These are phyloP conservation scores for Cyclostephanos invisitatus DNA, from an alignment of 108 stramenopile species.

Conservation along the genomic window DNA sequence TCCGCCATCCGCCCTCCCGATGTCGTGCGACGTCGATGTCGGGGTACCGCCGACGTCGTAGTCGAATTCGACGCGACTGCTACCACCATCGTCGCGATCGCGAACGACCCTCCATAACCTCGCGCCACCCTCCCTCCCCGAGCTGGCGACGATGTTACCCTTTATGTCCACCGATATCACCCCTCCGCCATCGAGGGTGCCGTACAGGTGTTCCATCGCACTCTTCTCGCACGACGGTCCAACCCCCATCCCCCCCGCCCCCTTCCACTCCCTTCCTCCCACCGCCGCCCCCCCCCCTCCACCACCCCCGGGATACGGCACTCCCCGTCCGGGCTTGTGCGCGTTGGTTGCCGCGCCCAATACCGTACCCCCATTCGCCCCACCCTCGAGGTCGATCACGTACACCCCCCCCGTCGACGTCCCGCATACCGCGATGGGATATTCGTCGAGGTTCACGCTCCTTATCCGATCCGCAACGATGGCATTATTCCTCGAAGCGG, in stretches of 20 bases:
- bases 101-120: conserved; percentile 40
- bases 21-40: neutral
- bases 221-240: conserved; percentile 11
- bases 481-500: no score
- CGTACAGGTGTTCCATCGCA: conserved; percentile 47
- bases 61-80: no score
- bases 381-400: conserved; percentile 56
- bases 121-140: conserved; percentile 65
- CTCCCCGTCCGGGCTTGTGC: no score
- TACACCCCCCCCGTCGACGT: conserved; percentile 59
- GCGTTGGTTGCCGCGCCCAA: no score
- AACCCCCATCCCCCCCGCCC: conserved; percentile 2
- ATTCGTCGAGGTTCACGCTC: conserved; percentile 60
- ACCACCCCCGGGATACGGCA: no score
- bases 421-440: conserved; percentile 68
- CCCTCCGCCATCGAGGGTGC: conserved; percentile 60
- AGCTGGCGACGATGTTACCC: conserved; percentile 50
- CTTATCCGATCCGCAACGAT: conserved; percentile 67
- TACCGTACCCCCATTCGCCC: conserved; percentile 42
- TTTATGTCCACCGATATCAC: conserved; percentile 50
- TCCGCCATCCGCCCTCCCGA: no score
- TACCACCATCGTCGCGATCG: neutral
- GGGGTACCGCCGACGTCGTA: no score
- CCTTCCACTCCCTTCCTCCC: neutral
- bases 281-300: no score